A percentile compares a stretch with the other conserved stretches of the same genome.
These are phyloP conservation scores for Teunomyces atbi DNA, from an alignment of 805 yeast species.

Conservation along the genomic window DNA sequence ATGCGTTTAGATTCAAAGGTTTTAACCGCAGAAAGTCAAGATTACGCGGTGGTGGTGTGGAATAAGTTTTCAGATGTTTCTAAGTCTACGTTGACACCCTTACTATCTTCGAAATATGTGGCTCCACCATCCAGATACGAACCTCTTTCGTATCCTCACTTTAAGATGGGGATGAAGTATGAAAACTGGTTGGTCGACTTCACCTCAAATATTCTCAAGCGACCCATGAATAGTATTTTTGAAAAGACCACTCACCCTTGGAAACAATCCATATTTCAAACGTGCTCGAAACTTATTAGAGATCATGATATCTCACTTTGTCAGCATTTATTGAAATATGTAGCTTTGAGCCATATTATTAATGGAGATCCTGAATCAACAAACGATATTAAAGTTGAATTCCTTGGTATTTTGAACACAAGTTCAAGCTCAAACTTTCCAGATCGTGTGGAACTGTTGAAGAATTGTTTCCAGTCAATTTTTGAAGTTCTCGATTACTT, in stretches of 20 bases:
- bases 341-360: conserved; percentile 61
- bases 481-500: conserved; percentile 82
- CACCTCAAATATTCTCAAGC: conserved; percentile 62
- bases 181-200: conserved; percentile 71
- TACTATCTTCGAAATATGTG: conserved; percentile 70
- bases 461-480: conserved; percentile 66
- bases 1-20: conserved; percentile 45
- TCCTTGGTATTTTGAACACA: conserved; percentile 54
- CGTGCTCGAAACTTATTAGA: conserved; percentile 62
- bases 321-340: conserved; percentile 73
- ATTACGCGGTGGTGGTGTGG: conserved; percentile 47
- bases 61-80: conserved; percentile 60
- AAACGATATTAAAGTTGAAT: conserved; percentile 54
- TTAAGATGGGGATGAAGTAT: conserved; percentile 51
- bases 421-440: conserved; percentile 43
- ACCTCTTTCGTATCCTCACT: conserved; percentile 62
- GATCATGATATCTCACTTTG: conserved; percentile 71
- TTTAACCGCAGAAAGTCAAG: conserved; percentile 17
- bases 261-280: conserved; percentile 48
- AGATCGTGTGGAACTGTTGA: conserved; percentile 55
- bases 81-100: conserved; percentile 71
- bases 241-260: conserved; percentile 13
- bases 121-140: conserved; percentile 52
- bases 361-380: conserved; percentile 39
- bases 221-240: conserved; percentile 22